Conservation (phyloP, 2,329 filamentous ascomycete genomes). For the Xylariales sp. region DNA sequence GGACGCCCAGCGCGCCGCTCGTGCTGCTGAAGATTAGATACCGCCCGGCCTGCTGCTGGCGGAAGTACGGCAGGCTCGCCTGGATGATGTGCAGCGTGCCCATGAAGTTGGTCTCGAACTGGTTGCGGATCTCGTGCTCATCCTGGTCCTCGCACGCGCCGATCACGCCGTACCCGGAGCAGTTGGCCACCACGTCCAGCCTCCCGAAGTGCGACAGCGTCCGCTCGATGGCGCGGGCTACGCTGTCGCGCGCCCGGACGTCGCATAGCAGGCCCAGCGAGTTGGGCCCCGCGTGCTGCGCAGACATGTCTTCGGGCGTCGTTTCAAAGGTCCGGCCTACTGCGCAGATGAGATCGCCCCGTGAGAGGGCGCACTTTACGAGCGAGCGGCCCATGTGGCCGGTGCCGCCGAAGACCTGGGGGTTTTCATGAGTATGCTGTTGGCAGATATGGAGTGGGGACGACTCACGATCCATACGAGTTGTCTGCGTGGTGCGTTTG, state of each 20-base stretch:
- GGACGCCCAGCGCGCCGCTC: constrained; percentile 86
- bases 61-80: constrained; percentile 80
- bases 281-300: constrained; percentile 55
- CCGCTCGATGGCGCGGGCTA: constrained; percentile 64
- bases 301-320: constrained; percentile 64
- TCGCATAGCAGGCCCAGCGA: constrained; percentile 85
- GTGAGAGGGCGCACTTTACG: constrained; percentile 73
- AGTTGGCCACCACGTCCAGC: constrained; percentile 88
- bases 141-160: constrained; percentile 96
- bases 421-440: constrained; percentile 1
- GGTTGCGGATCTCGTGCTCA: constrained; percentile 87
- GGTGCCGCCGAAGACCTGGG: constrained; percentile 86
- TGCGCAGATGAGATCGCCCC: constrained; percentile 78
- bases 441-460: constrained; percentile 2
- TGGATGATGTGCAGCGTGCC: constrained; percentile 93
- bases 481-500: constrained; percentile 64
- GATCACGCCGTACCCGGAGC: constrained; percentile 92
- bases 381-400: constrained; percentile 93
- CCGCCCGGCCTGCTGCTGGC: constrained; percentile 67
- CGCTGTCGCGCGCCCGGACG: constrained; percentile 75
- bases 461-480: constrained; percentile 80
- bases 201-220: constrained; percentile 72
- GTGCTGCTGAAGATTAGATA: constrained; percentile 96
- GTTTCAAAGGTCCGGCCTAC: constrained; percentile 82
- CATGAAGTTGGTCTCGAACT: constrained; percentile 98